Base-by-base conservation (phyloP, 345 rosid species). In the Heritiera fomes region DNA sequence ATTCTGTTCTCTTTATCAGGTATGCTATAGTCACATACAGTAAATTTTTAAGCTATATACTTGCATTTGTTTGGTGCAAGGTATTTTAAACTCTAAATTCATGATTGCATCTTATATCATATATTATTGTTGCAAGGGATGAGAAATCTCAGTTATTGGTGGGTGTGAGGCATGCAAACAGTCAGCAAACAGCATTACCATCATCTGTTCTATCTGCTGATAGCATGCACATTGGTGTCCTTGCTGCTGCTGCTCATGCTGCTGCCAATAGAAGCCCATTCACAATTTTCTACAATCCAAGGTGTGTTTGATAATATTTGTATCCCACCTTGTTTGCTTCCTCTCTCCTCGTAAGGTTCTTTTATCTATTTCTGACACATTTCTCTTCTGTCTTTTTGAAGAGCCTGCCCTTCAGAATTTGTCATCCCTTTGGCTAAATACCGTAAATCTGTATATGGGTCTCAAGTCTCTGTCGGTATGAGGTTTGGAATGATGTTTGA, bases 401-500 rank as follows among this genome's bases (percentile, higher is more conserved):
- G 99, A 86, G 97, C 98, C 23, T 97, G 98, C 86, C 99, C 99
- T 50, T 90, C 98, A 8, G 96, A 94, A 79, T 97, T 97, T 86
- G 97, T 97, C 75, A 90, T 97, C 81, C 97, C 98, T 53, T 75
- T 94, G 80, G 85, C 88, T 28, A 94, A 88, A 79, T 94, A 85
- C 81, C 85, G 98, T 18, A 97, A 93, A 86, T 89, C 99, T 7
- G 89, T 97, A 56, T 91, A 85, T 49, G 98, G 97, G 30, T 88
- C 96, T 75, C 97, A 93, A 82, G 85, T 94, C 74, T 94, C 99
- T 7, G 90, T 85, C 80, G 98, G 99, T 61, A 97, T 97, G 99
- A 88, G 98, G 82, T 97, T 97, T 76, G 99, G 99, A 59, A 97
- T 97, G 99, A 94, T 97, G 98, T 97, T 94, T 83, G 99, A 97